These are phyloP conservation scores for Bryum argenteum DNA, from an alignment of 225 moss, liverwort and hornwort species.

Conservation along the genomic window DNA sequence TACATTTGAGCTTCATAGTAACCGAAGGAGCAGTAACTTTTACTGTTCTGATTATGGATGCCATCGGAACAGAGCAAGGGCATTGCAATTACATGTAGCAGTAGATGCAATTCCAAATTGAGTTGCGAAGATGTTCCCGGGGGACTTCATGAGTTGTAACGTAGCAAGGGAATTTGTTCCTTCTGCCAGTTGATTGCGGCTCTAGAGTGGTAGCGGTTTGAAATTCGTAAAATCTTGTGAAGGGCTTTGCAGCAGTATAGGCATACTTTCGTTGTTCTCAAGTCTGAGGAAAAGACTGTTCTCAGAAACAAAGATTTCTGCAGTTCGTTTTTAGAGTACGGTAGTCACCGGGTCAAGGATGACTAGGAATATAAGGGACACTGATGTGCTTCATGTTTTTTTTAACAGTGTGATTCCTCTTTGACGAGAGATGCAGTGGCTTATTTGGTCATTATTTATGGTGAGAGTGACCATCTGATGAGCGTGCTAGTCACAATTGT, in stretches of 20 bases:
- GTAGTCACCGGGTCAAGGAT: slow-evolving; percentile 6
- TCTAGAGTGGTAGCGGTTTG: background rate
- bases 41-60: slow-evolving; percentile 11
- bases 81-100: background rate
- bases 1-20: slow-evolving; percentile 18
- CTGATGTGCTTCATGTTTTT: background rate
- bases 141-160: background rate
- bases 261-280: background rate
- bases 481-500: slow-evolving; percentile 25
- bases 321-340: background rate
- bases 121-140: background rate
- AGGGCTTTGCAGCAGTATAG: slow-evolving; percentile 14
- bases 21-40: background rate
- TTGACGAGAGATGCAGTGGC: slow-evolving; percentile 8
- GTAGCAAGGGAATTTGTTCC: background rate
- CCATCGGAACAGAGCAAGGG: background rate
- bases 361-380: background rate
- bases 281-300: background rate
- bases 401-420: slow-evolving; percentile 9
- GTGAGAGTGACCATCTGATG: slow-evolving; percentile 18
- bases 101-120: background rate
- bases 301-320: background rate
- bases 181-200: background rate
- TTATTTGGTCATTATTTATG: background rate
- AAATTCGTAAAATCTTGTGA: slow-evolving; percentile 12